Base-by-base conservation (phyloP, 2,329 filamentous ascomycete species). In the Hypoxylon sp. region DNA sequence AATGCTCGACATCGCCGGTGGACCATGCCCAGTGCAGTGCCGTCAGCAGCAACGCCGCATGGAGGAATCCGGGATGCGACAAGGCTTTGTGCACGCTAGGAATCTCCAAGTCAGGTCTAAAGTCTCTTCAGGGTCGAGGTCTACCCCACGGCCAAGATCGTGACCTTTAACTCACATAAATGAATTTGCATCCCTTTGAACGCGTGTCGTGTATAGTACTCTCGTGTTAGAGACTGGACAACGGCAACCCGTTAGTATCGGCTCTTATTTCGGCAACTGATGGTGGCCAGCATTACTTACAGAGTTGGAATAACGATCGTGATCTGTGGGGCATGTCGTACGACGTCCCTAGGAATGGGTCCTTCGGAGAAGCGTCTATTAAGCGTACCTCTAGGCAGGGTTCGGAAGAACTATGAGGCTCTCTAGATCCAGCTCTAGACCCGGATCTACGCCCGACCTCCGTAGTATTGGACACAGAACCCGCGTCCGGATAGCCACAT, bases 11-110 rank as follows among this genome's bases (percentile, higher is more conserved):
- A 56, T 81, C 81, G 30, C 82, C 82, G 2, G 80, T 82, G 49
- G 81, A 79, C 82, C 82, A 83, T 23, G 81, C 80, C 80, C 81
- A 83, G 56, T 83, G 82, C 56, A 82, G 79, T 23, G 80, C 80
- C 19, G 82, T 82, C 67, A 83, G 76, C 67, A 83, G 79, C 51
- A 83, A 72, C 23, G 81, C 82, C 68, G 81, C 82, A 67, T 83
- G 81, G 69, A 83, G 81, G 62, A 82, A 82, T 2, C 82, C 82
- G 1, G 80, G 80, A 61, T 82, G 81, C 49, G 81, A 79, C 55
- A 83, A 78, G 14, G 82, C 81, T 68, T 79, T 79, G 65, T 81
- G 79, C 45, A 83, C 80, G 43, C 81, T 83, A 65, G 21, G 34
- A 25, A 43, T 25, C 23, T 52, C 19, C 53, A 63, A 65, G 74